Evolutionary conservation across 179 eudicot genomes (phyloP), one percentile per base, ranked within the genome.

Genomic region (Gypsophila paniculata): DNA sequence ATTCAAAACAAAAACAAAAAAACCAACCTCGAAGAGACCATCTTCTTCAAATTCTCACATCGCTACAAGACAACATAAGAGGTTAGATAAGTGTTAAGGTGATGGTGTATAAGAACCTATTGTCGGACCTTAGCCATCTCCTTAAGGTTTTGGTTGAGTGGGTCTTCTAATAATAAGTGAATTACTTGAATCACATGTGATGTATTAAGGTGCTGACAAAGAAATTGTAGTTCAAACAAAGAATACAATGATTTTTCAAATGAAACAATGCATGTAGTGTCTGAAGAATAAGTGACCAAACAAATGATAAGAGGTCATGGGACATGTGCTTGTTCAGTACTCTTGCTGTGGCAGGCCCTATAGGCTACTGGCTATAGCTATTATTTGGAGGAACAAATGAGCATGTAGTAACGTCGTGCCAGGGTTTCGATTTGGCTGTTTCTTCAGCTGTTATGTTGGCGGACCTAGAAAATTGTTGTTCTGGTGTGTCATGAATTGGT

Each of bases 151-250:
- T n/a, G n/a, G n/a, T n/a, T n/a, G n/a, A n/a, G n/a, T n/a, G n/a
- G n/a, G n/a, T n/a, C n/a, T n/a, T n/a, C n/a, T n/a, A n/a, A n/a
- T n/a, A 29, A 18, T 1, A 26, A 23, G 2, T 46, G 53, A 22
- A 75, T 17, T 70, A 8, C 52, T 29, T 5, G 14, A 46, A 55
- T 21, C 72, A 76, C 79, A 71, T 71, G 75, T 57, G 57, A 34
- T 76, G 79, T 76, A 65, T 18, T 46, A 72, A 59, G 62, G 62
- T 66, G 52, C 53, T 48, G 71, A 75, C 75, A 65, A 46, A 46
- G 55, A 48, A 58, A 36, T 48, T 44, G 53, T 65, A 44, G 15
- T 55, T 34, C 18, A 69, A 51, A 42, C 49, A 26, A 23, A 75
- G 51, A 11, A 29, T 15, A 29, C 26, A 61, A 11, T 6, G 23